Percentiles rank a stretch among this genome's conserved stretches.
phyloP scores from a whole-genome alignment of 2,329 filamentous ascomycete species.

The Phyllosticta capitalensis region DNA sequence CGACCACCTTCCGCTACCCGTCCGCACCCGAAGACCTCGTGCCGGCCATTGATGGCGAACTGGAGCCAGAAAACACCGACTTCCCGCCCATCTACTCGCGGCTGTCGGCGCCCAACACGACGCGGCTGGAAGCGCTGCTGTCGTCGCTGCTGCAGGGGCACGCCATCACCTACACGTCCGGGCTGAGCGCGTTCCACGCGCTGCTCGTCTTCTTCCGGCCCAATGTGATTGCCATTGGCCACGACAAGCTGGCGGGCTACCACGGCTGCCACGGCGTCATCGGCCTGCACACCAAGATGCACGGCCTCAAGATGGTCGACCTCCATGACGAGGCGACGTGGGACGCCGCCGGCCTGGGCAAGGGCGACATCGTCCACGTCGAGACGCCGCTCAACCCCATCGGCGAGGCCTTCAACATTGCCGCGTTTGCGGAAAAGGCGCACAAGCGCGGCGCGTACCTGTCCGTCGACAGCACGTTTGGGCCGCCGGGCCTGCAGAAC shows the following conservation, averaged over 20 bases:
- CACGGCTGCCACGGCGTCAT: conserved; percentile 91
- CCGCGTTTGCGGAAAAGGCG: conserved; percentile 61
- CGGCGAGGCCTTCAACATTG: conserved; percentile 68
- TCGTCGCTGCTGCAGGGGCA: conserved; percentile 57
- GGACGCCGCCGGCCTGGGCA: conserved; percentile 53
- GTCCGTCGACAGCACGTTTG: conserved; percentile 86
- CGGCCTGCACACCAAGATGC: conserved; percentile 61
- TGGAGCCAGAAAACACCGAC: conserved; percentile 6
- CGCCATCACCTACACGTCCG: conserved; percentile 69
- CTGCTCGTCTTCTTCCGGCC: conserved; percentile 78
- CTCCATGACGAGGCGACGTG: conserved; percentile 51
- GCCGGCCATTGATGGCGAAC: conserved; percentile 41
- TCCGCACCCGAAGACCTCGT: conserved; percentile 57
- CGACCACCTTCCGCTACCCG: conserved; percentile 81
- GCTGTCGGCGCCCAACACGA: conserved; percentile 64
- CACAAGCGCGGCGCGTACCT: conserved; percentile 63
- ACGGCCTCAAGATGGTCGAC: conserved; percentile 61
- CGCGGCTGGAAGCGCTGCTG: conserved; percentile 77
- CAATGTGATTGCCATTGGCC: conserved; percentile 61
- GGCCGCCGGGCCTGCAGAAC: conserved; percentile 78
- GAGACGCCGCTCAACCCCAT: conserved; percentile 92
- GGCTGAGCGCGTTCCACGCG: conserved; percentile 81
- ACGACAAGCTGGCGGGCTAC: conserved; percentile 58
- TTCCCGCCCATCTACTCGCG: conserved; percentile 78
- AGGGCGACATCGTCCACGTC: conserved; percentile 79